Conservation (phyloP, 768 basidiomycete species). For the Russula foetens region DNA sequence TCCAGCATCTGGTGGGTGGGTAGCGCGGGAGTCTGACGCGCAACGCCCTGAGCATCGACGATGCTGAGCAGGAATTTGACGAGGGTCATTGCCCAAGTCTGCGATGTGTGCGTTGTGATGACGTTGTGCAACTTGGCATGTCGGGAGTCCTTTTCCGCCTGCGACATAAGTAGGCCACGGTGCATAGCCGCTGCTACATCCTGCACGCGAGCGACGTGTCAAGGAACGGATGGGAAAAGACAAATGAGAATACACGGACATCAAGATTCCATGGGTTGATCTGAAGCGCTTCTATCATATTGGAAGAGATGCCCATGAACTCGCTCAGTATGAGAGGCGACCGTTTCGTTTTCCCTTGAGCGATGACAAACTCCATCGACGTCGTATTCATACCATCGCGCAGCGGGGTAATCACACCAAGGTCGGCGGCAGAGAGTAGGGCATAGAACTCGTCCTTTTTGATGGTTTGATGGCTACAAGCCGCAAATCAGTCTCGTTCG, state of each 20-base stretch:
- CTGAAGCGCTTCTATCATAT: conserved; percentile 82
- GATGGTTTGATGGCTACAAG: conserved; percentile 81
- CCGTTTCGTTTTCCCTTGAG: conserved; percentile 77
- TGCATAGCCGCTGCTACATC: conserved; percentile 90
- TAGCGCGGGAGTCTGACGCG: conserved; percentile 79
- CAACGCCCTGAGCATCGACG: conserved; percentile 68
- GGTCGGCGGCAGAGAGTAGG: conserved; percentile 83
- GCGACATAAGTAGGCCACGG: conserved; percentile 74
- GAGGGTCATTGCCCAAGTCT: conserved; percentile 88
- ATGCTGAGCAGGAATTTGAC: conserved; percentile 83
- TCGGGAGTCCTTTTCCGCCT: conserved; percentile 61
- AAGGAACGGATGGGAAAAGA: background rate
- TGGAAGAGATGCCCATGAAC: conserved; percentile 95
- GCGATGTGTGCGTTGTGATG: conserved; percentile 89
- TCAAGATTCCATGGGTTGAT: conserved; percentile 97
- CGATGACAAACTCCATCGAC: conserved; percentile 95
- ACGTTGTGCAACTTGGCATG: conserved; percentile 74
- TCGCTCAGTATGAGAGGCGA: conserved; percentile 89
- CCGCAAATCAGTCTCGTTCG: background rate
- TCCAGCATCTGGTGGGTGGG: conserved; percentile 48
- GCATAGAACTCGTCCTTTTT: conserved; percentile 99
- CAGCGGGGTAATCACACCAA: conserved; percentile 91
- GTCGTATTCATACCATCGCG: conserved; percentile 99
- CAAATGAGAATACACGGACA: conserved; percentile 34
- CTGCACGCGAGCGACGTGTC: conserved; percentile 28